A percentile compares a stretch with the other conserved stretches of the same genome.
These are phyloP conservation scores for Nasturtium officinale DNA, from an alignment of 345 rosid genomes.

Conservation along the genomic window DNA sequence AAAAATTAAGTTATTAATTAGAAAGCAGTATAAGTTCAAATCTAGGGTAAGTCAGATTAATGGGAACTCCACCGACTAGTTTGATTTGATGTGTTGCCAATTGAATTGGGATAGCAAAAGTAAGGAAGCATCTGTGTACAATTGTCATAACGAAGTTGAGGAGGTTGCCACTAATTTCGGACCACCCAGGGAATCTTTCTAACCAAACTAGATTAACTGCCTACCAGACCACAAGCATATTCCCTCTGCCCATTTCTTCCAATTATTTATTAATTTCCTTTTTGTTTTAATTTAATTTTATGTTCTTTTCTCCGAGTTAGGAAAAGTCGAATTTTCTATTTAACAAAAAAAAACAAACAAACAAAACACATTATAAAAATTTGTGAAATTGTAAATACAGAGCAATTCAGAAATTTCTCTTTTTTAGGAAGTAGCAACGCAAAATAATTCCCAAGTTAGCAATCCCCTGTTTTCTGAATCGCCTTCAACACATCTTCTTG, in stretches of 20 bases:
- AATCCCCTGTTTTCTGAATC: conserved; percentile 49
- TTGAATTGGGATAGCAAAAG: not conserved
- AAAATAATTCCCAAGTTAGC: conserved; percentile 58
- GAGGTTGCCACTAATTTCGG: conserved; percentile 27
- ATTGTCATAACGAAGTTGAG: conserved; percentile 21
- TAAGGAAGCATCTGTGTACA: conserved; percentile 22
- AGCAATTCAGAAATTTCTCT: conserved; percentile 26
- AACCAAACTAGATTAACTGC: conserved; percentile 46
- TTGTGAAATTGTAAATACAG: conserved; percentile 34
- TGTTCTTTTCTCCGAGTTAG: conserved; percentile 14
- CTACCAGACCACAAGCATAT: conserved; percentile 45
- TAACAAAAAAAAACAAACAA: too few relatives aligned
- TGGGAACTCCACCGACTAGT: not conserved
- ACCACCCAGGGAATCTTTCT: conserved; percentile 39
- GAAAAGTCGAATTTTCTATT: conserved; percentile 25
- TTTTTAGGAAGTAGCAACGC: conserved; percentile 67
- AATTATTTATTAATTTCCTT: not conserved
- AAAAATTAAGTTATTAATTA: too few relatives aligned
- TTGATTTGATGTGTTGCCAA: conserved; percentile 27
- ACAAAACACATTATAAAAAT: not conserved
- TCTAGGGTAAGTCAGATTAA: not conserved
- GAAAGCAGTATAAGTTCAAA: not conserved
- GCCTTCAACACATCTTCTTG: conserved; percentile 54
- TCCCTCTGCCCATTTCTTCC: conserved; percentile 36
- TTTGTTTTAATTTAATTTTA: not conserved